These are phyloP conservation scores for Anaeramoeba ignava DNA, from an alignment of 78 protist species.

Conservation along the genomic window DNA sequence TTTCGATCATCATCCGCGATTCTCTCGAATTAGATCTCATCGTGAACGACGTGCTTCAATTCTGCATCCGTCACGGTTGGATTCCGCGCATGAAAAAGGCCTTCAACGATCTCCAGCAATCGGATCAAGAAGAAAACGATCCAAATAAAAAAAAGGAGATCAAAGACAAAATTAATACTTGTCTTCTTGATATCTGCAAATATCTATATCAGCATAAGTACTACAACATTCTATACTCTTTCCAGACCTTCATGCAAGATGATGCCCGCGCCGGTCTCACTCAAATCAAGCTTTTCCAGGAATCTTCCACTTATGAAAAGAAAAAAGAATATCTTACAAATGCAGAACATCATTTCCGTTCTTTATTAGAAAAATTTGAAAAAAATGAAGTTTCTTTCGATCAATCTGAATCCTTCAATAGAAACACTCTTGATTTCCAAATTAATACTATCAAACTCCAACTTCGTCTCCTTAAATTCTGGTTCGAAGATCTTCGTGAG, in stretches of 20 bases:
- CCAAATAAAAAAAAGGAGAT: too few species aligned
- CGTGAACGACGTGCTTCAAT: background rate
- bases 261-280: background rate
- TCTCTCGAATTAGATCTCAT: background rate
- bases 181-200: background rate
- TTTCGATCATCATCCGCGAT: background rate
- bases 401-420: background rate
- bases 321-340: background rate
- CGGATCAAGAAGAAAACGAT: too few species aligned
- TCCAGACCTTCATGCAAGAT: background rate
- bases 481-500: background rate
- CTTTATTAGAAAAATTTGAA: background rate
- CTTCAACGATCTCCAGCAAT: background rate
- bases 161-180: background rate
- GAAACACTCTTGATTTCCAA: background rate
- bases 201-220: background rate
- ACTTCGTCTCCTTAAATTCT: background rate
- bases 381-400: background rate
- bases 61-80: background rate
- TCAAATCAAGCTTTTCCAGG: background rate
- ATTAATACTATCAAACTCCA: background rate
- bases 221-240: background rate
- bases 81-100: background rate
- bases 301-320: background rate
- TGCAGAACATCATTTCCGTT: background rate